phyloP scores from a whole-genome alignment of 345 rosid genomes.

The Ricinus communis region DNA sequence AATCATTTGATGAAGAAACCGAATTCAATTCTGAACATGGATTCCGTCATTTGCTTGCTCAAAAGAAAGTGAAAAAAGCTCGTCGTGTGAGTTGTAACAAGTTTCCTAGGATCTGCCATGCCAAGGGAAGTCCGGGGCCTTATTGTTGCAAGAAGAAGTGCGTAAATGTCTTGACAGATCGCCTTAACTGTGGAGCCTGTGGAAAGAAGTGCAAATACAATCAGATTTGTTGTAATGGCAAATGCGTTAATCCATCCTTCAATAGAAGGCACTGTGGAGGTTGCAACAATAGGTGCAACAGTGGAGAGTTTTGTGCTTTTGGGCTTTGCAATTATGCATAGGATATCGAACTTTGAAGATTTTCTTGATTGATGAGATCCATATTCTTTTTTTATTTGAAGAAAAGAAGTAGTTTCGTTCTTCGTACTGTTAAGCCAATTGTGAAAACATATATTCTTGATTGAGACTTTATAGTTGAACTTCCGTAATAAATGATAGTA shows the following conservation, averaged over 20 bases:
- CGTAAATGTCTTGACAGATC: slow-evolving; percentile 22
- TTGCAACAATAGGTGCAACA: slow-evolving; percentile 30
- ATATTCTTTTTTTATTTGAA: too few relatives aligned
- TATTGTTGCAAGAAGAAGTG: slow-evolving; percentile 42
- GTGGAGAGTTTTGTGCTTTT: slow-evolving; percentile 33
- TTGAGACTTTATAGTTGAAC: too few relatives aligned
- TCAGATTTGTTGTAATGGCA: slow-evolving; percentile 42
- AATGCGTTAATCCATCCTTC: slow-evolving; percentile 39
- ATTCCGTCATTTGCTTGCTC: not conserved
- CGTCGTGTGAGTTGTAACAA: not conserved
- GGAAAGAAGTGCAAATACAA: slow-evolving; percentile 44
- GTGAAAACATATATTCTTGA: too few relatives aligned
- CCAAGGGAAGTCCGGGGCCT: slow-evolving; percentile 3
- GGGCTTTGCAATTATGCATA: slow-evolving; percentile 43
- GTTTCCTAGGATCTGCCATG: not conserved
- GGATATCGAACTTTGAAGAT: not conserved
- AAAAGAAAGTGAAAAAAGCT: not conserved
- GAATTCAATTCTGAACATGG: not conserved
- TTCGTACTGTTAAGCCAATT: too few relatives aligned
- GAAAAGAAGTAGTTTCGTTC: too few relatives aligned
- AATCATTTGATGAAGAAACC: not conserved
- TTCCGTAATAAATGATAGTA: too few relatives aligned
- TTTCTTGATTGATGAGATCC: too few relatives aligned
- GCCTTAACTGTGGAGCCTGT: slow-evolving; percentile 40
- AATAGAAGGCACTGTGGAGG: slow-evolving; percentile 36